phyloP scores from a whole-genome alignment of 441 rosid species.

The Metrosideros polymorpha region DNA sequence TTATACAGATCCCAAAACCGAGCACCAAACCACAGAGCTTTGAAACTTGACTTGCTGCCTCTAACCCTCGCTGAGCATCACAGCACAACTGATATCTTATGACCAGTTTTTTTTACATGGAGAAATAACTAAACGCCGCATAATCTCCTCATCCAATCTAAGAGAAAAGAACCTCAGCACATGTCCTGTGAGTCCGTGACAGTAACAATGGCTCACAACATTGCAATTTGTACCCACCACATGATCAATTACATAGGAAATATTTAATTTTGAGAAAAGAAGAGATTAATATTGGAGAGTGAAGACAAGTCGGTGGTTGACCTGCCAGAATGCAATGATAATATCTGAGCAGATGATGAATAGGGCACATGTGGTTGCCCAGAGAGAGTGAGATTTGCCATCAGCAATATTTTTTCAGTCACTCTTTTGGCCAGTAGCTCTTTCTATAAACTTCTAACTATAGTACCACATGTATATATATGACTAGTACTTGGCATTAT shows the following conservation, averaged over 20 bases:
- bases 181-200: not conserved
- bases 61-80: not conserved
- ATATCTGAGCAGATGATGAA: not conserved
- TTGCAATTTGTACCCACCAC: not conserved
- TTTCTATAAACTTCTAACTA: not conserved
- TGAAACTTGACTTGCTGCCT: not conserved
- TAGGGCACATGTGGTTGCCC: not conserved
- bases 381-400: not conserved
- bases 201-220: not conserved
- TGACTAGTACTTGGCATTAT: not conserved
- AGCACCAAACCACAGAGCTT: not conserved
- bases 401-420: not conserved
- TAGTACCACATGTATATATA: not conserved
- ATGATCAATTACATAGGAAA: not conserved
- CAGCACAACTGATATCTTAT: not conserved
- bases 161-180: not conserved
- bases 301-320: constrained; percentile 1
- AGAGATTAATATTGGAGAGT: not conserved
- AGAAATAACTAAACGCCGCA: not conserved
- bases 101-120: not conserved
- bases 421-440: not conserved
- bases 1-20: not conserved
- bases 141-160: not conserved
- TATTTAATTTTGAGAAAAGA: not conserved
- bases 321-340: not conserved